Conservation (phyloP, 805 yeast genomes). For the Middelhovenomyces tepae region DNA sequence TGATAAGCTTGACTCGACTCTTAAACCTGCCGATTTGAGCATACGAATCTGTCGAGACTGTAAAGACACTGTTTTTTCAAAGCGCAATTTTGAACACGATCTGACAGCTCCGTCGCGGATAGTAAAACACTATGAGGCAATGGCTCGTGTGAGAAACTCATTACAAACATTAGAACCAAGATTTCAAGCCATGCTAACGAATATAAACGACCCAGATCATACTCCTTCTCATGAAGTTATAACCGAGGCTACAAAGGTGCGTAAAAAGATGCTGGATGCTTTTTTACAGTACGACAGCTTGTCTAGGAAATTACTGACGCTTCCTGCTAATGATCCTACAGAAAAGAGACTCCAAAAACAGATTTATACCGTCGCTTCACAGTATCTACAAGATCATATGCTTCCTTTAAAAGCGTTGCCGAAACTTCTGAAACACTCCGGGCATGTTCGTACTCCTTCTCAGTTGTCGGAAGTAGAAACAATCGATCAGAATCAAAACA, state of each 20-base stretch:
- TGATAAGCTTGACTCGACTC: slow-evolving; percentile 19
- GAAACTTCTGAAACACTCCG: slow-evolving; percentile 26
- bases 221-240: slow-evolving; percentile 26
- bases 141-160: slow-evolving; percentile 31
- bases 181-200: slow-evolving; percentile 33
- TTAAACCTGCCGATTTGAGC: slow-evolving; percentile 14
- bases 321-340: slow-evolving; percentile 30
- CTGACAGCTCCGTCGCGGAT: slow-evolving; percentile 29
- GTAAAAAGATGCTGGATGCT: slow-evolving; percentile 39
- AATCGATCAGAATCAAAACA: not conserved
- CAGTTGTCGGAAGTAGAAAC: slow-evolving; percentile 4
- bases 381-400: slow-evolving; percentile 60
- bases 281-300: slow-evolving; percentile 44
- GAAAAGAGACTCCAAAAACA: slow-evolving; percentile 43
- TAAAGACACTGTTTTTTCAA: slow-evolving; percentile 50
- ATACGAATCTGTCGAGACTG: slow-evolving; percentile 66
- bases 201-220: slow-evolving; percentile 27
- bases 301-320: slow-evolving; percentile 35
- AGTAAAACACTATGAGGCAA: slow-evolving; percentile 34
- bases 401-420: slow-evolving; percentile 57
- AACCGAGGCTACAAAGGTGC: slow-evolving; percentile 31
- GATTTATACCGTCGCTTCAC: slow-evolving; percentile 46
- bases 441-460: slow-evolving; percentile 8
- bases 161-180: slow-evolving; percentile 35
- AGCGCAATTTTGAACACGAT: slow-evolving; percentile 42